Base-by-base conservation (phyloP, 169 alveolate species). In the Cryptosporidium canis region DNA sequence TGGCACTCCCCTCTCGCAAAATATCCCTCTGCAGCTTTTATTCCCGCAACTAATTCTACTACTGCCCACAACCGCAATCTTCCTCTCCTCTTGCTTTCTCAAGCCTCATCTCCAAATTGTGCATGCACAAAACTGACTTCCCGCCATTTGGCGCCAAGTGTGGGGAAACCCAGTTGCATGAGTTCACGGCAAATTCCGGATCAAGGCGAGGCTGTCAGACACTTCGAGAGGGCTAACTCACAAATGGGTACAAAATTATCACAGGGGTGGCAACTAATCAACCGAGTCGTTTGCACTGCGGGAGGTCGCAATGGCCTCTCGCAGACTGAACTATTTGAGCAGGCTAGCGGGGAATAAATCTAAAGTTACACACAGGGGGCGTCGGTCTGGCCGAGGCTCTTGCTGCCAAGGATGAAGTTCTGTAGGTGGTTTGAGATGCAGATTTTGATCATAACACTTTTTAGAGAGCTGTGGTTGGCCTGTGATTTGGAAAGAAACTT, bases 351-450 rank as follows among this genome's bases (percentile, higher is more conserved):
- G n/a, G n/a, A n/a, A n/a, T n/a, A n/a, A n/a, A n/a, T n/a, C n/a
- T n/a, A n/a, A n/a, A n/a, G n/a, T n/a, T n/a, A n/a, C n/a, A n/a
- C n/a, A n/a, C n/a, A n/a, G n/a, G n/a, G n/a, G n/a, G n/a, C n/a
- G n/a, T n/a, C n/a, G n/a, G n/a, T n/a, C n/a, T n/a, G 24, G 63
- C 33, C 18, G 12, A 18, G 63, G 24, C 24, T 51, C 27, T 27
- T 31, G 0, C 47, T n/a, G 12, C 27, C 68, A n/a, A 35, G 29
- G 47, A 47, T 70, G 39, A 70, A 35, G 55, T 48, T 47, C 24
- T 70, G 58, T 9, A 70, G 66, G 44, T 51, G 44, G 24, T 35
- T 70, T 21, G 84, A 70, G 7, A 70, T 35, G 21, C 47, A 70
- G 39, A 70, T 51, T 2, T 70, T 70, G 0, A 70, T 48, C n/a